Percentiles rank a stretch among this genome's conserved stretches.
Conservation (phyloP, 164 flowering plant species). For the Sedum album region DNA sequence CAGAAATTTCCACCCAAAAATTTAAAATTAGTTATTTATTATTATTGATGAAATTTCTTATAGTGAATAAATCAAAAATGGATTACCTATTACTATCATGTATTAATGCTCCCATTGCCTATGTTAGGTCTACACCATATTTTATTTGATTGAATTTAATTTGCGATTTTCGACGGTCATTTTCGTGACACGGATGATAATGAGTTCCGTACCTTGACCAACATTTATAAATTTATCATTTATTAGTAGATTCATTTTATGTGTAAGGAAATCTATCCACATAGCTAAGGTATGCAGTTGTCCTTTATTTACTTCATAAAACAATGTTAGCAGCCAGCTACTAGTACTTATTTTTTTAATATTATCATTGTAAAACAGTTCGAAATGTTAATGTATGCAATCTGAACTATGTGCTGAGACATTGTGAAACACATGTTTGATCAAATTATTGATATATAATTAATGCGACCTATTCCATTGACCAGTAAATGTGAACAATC, state of each 20-base stretch:
- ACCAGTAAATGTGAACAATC: neutral
- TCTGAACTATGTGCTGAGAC: neutral
- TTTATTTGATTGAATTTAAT: neutral
- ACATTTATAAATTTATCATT: neutral
- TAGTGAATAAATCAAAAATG: neutral
- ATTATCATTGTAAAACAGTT: neutral
- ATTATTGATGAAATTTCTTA: neutral
- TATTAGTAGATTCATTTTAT: neutral
- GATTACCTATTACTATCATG: too few relatives aligned
- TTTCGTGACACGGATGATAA: neutral
- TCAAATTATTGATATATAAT: neutral
- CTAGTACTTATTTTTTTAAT: neutral
- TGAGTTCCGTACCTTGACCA: too few relatives aligned
- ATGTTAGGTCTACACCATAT: too few relatives aligned
- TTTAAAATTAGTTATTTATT: neutral
- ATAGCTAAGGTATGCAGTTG: neutral
- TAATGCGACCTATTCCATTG: neutral
- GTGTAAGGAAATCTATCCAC: neutral
- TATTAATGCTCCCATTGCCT: too few relatives aligned
- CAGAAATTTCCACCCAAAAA: neutral
- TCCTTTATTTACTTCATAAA: neutral
- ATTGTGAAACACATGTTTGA: neutral
- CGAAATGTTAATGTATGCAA: neutral
- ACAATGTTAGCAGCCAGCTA: neutral
- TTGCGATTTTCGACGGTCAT: neutral